Evolutionary conservation across 2,329 filamentous ascomycete genomes (phyloP).

Genomic region (Septoria linicola): DNA sequence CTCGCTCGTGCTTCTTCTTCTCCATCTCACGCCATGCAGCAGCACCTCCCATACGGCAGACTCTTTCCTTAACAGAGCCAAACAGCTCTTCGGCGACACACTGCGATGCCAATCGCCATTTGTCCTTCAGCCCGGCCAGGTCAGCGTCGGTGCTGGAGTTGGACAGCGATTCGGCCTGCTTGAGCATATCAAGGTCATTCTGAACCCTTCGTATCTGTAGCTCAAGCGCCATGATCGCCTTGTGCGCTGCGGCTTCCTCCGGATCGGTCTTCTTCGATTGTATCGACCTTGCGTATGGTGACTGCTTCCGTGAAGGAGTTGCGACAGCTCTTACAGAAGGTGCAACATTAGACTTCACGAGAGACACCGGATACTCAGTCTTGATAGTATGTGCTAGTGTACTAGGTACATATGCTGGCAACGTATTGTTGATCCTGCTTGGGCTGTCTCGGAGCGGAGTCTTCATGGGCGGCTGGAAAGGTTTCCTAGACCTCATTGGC

Average conservation of each 20-base stretch:
- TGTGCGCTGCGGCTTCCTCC: conserved; percentile 29
- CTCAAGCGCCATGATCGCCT: conserved; percentile 30
- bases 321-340: conserved; percentile 15
- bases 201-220: conserved; percentile 42
- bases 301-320: conserved; percentile 40
- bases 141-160: conserved; percentile 51
- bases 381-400: conserved; percentile 34
- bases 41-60: conserved; percentile 64
- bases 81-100: conserved; percentile 69
- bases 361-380: not conserved
- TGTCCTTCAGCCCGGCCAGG: conserved; percentile 55
- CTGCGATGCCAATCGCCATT: conserved; percentile 62
- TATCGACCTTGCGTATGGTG: conserved; percentile 29
- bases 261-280: conserved; percentile 27
- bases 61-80: conserved; percentile 57
- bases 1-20: conserved; percentile 35
- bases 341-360: not conserved
- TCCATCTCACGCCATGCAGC: conserved; percentile 49
- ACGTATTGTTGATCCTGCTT: conserved; percentile 18
- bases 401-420: conserved; percentile 31
- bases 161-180: conserved; percentile 56
- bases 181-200: conserved; percentile 52
- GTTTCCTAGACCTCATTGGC: conserved; percentile 55
- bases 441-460: conserved; percentile 22
- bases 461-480: conserved; percentile 16